These are phyloP conservation scores for Xerocomellus amylosporus DNA, from an alignment of 768 basidiomycete genomes.

Conservation along the genomic window DNA sequence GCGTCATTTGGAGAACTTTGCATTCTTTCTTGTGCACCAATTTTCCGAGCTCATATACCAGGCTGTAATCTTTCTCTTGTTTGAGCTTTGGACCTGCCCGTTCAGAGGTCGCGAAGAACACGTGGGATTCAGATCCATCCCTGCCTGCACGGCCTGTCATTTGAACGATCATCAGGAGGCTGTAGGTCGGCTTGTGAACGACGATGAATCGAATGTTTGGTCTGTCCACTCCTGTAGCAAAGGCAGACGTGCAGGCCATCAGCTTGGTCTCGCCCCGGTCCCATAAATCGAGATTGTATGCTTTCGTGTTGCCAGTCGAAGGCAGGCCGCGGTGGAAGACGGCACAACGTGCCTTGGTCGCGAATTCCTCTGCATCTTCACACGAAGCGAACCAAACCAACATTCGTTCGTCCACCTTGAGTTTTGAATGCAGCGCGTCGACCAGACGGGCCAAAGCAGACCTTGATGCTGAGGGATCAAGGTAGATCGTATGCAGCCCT, in stretches of 20 bases:
- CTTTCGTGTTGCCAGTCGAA: neutral
- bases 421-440: neutral
- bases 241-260: slow-evolving; percentile 8
- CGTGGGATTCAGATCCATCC: slow-evolving; percentile 3
- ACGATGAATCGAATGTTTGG: neutral
- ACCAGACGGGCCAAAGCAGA: neutral
- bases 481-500: neutral
- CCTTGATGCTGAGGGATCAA: neutral
- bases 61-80: neutral
- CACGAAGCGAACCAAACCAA: neutral
- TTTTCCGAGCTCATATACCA: neutral
- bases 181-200: neutral
- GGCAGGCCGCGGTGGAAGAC: slow-evolving; percentile 2
- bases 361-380: neutral
- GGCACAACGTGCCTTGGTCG: neutral
- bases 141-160: slow-evolving; percentile 9
- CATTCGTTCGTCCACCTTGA: neutral
- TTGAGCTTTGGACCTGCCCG: neutral
- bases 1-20: neutral
- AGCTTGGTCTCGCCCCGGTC: neutral
- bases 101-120: neutral
- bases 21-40: neutral
- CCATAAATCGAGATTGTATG: slow-evolving; percentile 2
- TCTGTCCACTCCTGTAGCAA: slow-evolving; percentile 6
- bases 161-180: neutral